Conservation (phyloP, 768 basidiomycete genomes). For the Cyathus striatus region DNA sequence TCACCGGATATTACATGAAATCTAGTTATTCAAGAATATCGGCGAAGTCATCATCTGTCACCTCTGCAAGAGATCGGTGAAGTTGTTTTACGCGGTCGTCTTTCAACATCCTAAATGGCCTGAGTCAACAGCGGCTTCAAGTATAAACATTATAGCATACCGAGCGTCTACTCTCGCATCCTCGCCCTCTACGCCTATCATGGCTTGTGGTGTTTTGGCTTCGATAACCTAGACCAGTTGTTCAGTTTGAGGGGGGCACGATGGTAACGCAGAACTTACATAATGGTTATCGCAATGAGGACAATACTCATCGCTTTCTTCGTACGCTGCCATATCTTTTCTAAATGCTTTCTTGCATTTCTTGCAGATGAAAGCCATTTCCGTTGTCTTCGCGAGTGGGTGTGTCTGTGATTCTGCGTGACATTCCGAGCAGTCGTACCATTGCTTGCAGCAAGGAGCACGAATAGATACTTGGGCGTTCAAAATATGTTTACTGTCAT, state of each 20-base stretch:
- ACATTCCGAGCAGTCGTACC: constrained; percentile 97
- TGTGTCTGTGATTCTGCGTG: constrained; percentile 85
- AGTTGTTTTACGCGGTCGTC: constrained; percentile 72
- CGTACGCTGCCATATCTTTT: constrained; percentile 89
- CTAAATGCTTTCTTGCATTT: constrained; percentile 86
- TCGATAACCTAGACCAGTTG: constrained; percentile 65
- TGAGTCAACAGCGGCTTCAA: not conserved
- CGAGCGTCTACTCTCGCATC: constrained; percentile 84
- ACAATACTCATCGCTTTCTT: constrained; percentile 97
- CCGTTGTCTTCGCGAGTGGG: constrained; percentile 62
- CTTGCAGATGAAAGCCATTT: constrained; percentile 51
- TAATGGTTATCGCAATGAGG: constrained; percentile 99
- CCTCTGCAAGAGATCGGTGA: no score
- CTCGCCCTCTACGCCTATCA: constrained; percentile 85
- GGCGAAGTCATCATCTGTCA: constrained; percentile 38
- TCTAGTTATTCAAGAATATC: constrained; percentile 46
- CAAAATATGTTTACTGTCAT: constrained; percentile 84
- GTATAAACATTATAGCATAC: constrained; percentile 38
- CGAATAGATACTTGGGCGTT: constrained; percentile 96
- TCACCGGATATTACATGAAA: no score
- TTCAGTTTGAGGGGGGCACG: not conserved
- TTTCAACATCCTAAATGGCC: constrained; percentile 75
- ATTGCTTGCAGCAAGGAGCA: constrained; percentile 95
- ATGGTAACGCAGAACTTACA: constrained; percentile 46
- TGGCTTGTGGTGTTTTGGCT: constrained; percentile 85